phyloP scores from a whole-genome alignment of 148 eudicot species.

The Vaccinium macrocarpon region DNA sequence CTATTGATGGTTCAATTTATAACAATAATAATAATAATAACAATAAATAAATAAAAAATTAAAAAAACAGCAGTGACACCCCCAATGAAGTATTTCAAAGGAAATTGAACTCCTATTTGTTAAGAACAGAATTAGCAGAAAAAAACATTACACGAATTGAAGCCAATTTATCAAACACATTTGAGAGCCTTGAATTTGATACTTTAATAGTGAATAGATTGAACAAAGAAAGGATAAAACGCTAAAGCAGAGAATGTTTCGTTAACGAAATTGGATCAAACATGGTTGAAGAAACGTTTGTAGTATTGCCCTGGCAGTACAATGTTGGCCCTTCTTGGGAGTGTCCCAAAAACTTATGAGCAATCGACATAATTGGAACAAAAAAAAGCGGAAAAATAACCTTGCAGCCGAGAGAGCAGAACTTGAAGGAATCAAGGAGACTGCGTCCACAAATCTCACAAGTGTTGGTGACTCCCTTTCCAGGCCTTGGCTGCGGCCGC shows the following conservation, averaged over 20 bases:
- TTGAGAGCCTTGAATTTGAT: not conserved
- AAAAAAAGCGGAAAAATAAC: conserved; percentile 13
- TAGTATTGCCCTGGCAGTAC: not conserved
- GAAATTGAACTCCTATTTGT: not conserved
- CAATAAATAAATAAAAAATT: too few relatives aligned
- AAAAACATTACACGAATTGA: not conserved
- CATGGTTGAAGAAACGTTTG: not conserved
- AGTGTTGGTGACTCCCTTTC: conserved; percentile 42
- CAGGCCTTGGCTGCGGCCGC: conserved; percentile 46
- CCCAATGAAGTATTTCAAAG: not conserved
- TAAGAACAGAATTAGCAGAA: not conserved
- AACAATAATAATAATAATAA: too few relatives aligned
- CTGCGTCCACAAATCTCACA: conserved; percentile 48
- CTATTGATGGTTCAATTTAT: not conserved
- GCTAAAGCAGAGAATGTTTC: not conserved
- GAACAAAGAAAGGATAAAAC: not conserved
- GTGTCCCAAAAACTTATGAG: not conserved
- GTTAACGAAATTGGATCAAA: not conserved
- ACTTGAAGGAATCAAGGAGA: conserved; percentile 48
- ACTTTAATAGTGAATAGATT: not conserved
- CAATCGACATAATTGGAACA: not conserved
- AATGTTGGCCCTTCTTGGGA: not conserved
- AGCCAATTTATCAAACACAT: not conserved
- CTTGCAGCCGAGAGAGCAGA: conserved; percentile 68
- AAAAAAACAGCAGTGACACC: not conserved